Percentiles rank a stretch among this genome's conserved stretches.
These are phyloP conservation scores for Aegilops bicornis DNA, from an alignment of 176 grass and related monocot genomes.

Conservation along the genomic window DNA sequence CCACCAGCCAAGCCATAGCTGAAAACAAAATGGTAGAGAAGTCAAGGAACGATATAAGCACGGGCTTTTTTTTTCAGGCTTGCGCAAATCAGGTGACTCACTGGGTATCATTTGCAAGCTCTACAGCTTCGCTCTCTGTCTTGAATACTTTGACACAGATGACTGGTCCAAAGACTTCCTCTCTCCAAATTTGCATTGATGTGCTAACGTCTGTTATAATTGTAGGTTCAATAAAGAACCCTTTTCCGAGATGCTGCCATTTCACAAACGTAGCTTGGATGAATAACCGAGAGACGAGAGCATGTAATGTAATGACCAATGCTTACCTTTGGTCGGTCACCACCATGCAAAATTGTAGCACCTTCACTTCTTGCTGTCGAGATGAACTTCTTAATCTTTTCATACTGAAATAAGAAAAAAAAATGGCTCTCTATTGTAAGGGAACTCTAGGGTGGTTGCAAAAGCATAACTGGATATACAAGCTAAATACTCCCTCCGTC, in stretches of 20 bases:
- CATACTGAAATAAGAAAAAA: conserved; percentile 57
- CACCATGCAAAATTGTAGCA: conserved; percentile 74
- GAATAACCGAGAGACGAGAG: conserved; percentile 18
- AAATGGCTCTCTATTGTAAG: not conserved
- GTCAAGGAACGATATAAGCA: not conserved
- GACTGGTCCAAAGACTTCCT: conserved; percentile 95
- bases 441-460: not conserved
- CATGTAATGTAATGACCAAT: not conserved
- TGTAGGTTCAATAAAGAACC: conserved; percentile 86
- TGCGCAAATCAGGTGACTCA: conserved; percentile 44
- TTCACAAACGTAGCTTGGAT: conserved; percentile 16
- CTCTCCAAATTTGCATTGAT: conserved; percentile 98
- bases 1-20: conserved; percentile 86
- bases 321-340: conserved; percentile 74
- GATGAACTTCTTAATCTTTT: conserved; percentile 80
- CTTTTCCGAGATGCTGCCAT: conserved; percentile 79
- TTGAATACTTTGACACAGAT: conserved; percentile 85
- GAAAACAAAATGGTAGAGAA: conserved; percentile 26
- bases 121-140: conserved; percentile 84
- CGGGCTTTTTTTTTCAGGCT: not conserved
- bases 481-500: not conserved
- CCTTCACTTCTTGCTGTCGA: conserved; percentile 79
- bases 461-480: not conserved
- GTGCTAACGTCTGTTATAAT: conserved; percentile 84
- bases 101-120: conserved; percentile 95